Evolutionary conservation across 495 filamentous ascomycete genomes (phyloP).

Genomic region (Schizothecium vesticola): DNA sequence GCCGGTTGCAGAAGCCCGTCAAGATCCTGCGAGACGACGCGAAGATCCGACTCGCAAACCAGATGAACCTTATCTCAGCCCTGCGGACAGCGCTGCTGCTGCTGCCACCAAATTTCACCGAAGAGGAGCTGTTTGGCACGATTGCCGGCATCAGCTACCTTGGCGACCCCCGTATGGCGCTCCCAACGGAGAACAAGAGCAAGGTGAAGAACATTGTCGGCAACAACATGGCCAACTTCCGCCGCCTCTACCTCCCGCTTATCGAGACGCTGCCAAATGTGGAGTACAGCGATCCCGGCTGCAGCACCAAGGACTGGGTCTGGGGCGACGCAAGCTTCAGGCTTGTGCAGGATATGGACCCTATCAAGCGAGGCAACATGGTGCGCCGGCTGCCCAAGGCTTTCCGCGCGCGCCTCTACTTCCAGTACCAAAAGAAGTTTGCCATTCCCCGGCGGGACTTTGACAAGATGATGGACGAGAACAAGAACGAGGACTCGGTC

Average conservation of each 20-base stretch:
- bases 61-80: slow-evolving; percentile 88
- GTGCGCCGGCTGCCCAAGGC: slow-evolving; percentile 82
- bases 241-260: slow-evolving; percentile 80
- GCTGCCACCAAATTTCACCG: slow-evolving; percentile 76
- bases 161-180: slow-evolving; percentile 86
- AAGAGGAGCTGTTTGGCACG: slow-evolving; percentile 79
- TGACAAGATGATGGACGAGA: slow-evolving; percentile 74
- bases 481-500: slow-evolving; percentile 60
- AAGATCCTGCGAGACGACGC: slow-evolving; percentile 95
- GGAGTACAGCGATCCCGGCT: slow-evolving; percentile 64
- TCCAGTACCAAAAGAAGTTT: slow-evolving; percentile 87
- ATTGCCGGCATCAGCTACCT: slow-evolving; percentile 90
- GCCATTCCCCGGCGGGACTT: slow-evolving; percentile 79
- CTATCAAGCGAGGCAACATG: slow-evolving; percentile 86
- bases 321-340: slow-evolving; percentile 49
- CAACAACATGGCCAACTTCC: slow-evolving; percentile 85
- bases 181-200: slow-evolving; percentile 81
- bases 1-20: slow-evolving; percentile 92
- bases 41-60: slow-evolving; percentile 83
- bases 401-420: slow-evolving; percentile 87
- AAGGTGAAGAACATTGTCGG: slow-evolving; percentile 93
- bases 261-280: slow-evolving; percentile 88
- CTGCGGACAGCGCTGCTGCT: slow-evolving; percentile 83
- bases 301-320: slow-evolving; percentile 58
- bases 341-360: slow-evolving; percentile 86